Percentiles rank a stretch among this genome's conserved stretches.
phyloP scores from a whole-genome alignment of 805 yeast species.

The Candida nanaspora region DNA sequence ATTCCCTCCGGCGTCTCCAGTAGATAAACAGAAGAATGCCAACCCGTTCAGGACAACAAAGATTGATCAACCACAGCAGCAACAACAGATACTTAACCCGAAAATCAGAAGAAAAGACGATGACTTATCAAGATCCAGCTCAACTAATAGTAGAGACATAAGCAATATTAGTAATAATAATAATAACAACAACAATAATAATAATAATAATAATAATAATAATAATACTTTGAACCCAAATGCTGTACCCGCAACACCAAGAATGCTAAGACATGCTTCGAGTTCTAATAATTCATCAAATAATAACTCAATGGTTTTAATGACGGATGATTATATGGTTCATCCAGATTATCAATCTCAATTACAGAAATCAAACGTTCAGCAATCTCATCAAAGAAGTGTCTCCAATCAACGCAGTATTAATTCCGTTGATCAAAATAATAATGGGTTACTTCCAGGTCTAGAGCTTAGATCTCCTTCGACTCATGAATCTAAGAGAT shows the following conservation, averaged over 20 bases:
- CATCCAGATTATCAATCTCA: constrained; percentile 9
- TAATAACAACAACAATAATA: too few relatives aligned
- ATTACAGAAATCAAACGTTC: not conserved
- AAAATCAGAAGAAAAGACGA: constrained; percentile 13
- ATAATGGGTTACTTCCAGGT: not conserved
- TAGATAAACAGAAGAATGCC: not conserved
- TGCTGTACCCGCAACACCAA: constrained; percentile 58
- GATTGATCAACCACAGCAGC: not conserved
- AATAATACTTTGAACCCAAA: constrained; percentile 10
- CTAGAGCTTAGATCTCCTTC: not conserved
- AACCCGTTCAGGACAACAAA: not conserved
- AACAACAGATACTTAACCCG: constrained; percentile 11
- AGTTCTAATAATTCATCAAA: constrained; percentile 4
- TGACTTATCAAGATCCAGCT: constrained; percentile 13
- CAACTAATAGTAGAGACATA: constrained; percentile 9
- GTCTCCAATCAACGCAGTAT: not conserved
- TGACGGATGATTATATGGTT: constrained; percentile 16
- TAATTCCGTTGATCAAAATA: not conserved
- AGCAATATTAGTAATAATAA: not conserved
- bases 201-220: constrained; percentile 7
- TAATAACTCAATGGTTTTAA: constrained; percentile 10
- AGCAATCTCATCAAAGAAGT: not conserved
- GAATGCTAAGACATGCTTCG: constrained; percentile 57
- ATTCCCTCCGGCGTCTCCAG: not conserved
- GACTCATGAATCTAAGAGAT: not conserved